Evolutionary conservation across 805 yeast species (phyloP), one percentile per base, ranked within the genome.

Genomic region (Starmerella tilneyi): DNA sequence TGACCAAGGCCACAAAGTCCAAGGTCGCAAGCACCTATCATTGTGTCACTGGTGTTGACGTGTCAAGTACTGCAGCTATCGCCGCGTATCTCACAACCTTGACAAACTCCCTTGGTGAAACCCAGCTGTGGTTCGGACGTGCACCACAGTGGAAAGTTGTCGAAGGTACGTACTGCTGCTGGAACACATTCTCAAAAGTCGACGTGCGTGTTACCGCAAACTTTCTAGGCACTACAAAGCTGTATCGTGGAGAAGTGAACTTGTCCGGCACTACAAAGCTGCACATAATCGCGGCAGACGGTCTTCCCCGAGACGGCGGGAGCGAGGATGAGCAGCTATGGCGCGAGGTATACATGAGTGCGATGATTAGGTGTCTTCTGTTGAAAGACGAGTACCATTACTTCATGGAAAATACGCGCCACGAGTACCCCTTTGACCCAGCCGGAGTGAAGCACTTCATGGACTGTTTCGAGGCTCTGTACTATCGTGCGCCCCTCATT

Each of bases 391-490:
- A 79, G 36, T 89, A 82, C 62, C 79, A 64, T 65, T 81, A 67
- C 57, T 71, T 75, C 41, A 72, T 92, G 45, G 94, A 86, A 9
- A 94, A 88, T 59, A 81, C 92, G 30, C 74, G 95, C 53, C 77
- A 81, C 48, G 70, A 84, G 46, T 85, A 56, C 96, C 96, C 4
- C 73, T 92, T 49, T 59, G 69, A 22, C 65, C 63, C 67, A 9
- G 70, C 66, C 24, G 63, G 69, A 12, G 77, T 80, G 2, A 64
- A 65, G 44, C 61, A 63, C 43, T 84, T 84, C 58, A 60, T 84
- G 43, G 64, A 66, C 19, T 83, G 79, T 1, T 82, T 82, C 59
- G 85, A 79, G 60, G 59, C 63, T 43, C 69, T 85, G 47, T 85
- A 80, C 59, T 67, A 65, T 53, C 71, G 73, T 27, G 94, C 94